phyloP scores from a whole-genome alignment of 208 protist species.

The Trypanosoma avium region DNA sequence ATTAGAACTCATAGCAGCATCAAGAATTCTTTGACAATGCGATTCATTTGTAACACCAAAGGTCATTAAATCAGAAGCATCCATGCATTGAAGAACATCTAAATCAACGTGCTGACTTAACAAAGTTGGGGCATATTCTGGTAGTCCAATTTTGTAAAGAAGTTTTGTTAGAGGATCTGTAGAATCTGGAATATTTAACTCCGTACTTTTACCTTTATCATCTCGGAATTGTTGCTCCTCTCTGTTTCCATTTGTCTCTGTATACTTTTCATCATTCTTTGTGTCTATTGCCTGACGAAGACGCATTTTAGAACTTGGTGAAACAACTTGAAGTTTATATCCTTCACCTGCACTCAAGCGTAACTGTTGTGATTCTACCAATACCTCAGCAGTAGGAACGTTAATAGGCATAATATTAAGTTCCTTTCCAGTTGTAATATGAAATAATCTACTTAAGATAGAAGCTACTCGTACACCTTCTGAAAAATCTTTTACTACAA shows the following conservation, averaged over 20 bases:
- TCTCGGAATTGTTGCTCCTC: not conserved
- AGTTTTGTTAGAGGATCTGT: constrained; percentile 20
- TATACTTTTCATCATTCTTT: not conserved
- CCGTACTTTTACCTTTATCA: too few species aligned
- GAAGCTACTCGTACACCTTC: constrained; percentile 12
- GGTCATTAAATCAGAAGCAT: constrained; percentile 26
- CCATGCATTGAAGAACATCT: constrained; percentile 30
- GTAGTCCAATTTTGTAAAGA: constrained; percentile 21
- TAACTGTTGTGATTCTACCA: constrained; percentile 22
- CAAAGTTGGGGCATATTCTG: constrained; percentile 18
- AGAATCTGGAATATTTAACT: too few species aligned
- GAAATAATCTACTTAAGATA: constrained; percentile 9
- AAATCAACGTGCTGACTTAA: constrained; percentile 28
- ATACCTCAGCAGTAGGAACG: constrained; percentile 18
- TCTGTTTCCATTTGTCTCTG: not conserved
- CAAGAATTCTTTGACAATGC: constrained; percentile 26
- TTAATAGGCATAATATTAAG: constrained; percentile 24
- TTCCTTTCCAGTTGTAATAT: constrained; percentile 10
- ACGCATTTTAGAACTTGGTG: constrained; percentile 18
- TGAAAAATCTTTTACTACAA: constrained; percentile 27
- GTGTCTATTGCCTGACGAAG: constrained; percentile 17
- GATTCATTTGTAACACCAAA: constrained; percentile 23
- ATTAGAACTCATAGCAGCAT: constrained; percentile 13
- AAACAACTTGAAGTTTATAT: constrained; percentile 20
- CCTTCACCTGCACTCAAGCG: constrained; percentile 16